phyloP scores from a whole-genome alignment of 2,329 filamentous ascomycete species.

The Trichoderma arundinaceum region DNA sequence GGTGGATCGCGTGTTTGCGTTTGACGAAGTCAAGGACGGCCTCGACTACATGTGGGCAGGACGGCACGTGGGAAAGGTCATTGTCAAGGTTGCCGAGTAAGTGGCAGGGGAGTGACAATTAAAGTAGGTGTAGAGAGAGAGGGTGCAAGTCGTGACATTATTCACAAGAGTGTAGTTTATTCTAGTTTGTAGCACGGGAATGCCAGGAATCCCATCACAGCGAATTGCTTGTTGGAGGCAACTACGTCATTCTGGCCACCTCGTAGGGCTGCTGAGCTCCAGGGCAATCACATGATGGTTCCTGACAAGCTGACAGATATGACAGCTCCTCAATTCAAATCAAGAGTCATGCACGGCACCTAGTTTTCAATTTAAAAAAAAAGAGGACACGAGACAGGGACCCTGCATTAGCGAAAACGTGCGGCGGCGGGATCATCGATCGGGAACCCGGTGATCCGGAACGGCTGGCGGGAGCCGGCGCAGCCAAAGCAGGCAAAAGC shows the following conservation, averaged over 20 bases:
- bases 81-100: slow-evolving; percentile 12
- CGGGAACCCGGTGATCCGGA: slow-evolving; percentile 21
- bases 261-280: background rate
- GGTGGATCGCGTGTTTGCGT: background rate
- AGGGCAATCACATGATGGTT: slow-evolving; percentile 19
- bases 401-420: slow-evolving; percentile 24
- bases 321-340: background rate
- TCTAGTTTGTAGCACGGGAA: background rate
- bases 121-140: background rate
- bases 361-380: background rate
- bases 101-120: too few species aligned
- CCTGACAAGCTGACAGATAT: background rate
- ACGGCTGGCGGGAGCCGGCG: slow-evolving; percentile 3
- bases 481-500: background rate
- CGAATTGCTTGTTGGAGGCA: background rate
- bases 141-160: too few species aligned
- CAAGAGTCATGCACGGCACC: slow-evolving; percentile 14
- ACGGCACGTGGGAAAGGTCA: slow-evolving; percentile 16
- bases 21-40: slow-evolving; percentile 15
- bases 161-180: too few species aligned
- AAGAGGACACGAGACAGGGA: slow-evolving; percentile 11
- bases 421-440: slow-evolving; percentile 25
- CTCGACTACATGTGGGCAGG: background rate
- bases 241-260: slow-evolving; percentile 20
- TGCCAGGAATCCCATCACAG: background rate